Evolutionary conservation across 2,329 filamentous ascomycete species (phyloP).

Genomic region (Cladosporium sp.): DNA sequence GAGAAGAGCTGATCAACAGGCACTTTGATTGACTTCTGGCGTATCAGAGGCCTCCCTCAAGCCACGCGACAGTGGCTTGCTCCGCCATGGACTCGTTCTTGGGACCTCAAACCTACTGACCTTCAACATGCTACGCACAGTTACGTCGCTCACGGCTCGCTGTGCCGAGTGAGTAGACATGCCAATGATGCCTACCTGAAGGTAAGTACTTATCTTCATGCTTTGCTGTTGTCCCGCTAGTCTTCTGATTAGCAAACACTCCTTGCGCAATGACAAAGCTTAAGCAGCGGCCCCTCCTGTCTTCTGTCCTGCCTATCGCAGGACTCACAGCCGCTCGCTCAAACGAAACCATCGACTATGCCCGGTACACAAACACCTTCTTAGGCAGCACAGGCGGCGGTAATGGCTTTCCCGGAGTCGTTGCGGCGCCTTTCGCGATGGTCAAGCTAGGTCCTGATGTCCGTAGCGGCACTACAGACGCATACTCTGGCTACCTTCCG

Average conservation of each 20-base stretch:
- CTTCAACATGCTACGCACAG: neutral
- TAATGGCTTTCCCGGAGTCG: conserved; percentile 44
- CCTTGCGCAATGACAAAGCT: neutral
- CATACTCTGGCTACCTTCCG: conserved; percentile 42
- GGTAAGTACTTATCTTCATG: neutral
- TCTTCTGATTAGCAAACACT: neutral
- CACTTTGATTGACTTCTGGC: neutral
- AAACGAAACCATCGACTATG: conserved; percentile 2
- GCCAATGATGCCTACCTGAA: neutral
- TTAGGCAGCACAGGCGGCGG: conserved; percentile 45
- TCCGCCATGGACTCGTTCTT: conserved; percentile 6
- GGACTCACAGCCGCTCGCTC: neutral
- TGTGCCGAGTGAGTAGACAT: neutral
- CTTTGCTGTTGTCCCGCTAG: neutral
- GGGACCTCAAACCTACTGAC: neutral
- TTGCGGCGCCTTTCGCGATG: conserved; percentile 40
- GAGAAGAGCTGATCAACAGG: conserved; percentile 8
- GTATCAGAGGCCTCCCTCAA: conserved; percentile 7
- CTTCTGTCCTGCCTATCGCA: neutral
- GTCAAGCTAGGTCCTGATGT: conserved; percentile 45
- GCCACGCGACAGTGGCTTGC: conserved; percentile 10
- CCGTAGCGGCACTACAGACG: conserved; percentile 32
- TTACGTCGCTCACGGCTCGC: neutral
- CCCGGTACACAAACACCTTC: conserved; percentile 19
- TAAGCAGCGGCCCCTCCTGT: neutral